Base-by-base conservation (phyloP, 441 rosid genomes). In the Gossypium davidsonii region DNA sequence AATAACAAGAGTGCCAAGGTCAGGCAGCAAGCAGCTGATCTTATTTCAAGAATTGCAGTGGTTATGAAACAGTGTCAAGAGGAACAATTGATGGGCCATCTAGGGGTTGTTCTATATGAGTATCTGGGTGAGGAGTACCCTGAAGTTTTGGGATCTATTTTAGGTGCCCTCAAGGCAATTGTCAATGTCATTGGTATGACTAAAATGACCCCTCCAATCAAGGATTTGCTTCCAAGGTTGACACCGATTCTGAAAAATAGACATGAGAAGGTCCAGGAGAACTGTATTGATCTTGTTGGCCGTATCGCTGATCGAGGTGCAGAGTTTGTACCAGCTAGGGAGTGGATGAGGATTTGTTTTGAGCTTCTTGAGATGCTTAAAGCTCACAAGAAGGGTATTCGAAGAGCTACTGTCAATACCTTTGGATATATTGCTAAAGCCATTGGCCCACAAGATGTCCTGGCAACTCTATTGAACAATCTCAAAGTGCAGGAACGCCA, bases 151-250 rank as follows among this genome's bases (percentile, higher is more conserved):
- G 98, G 99, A 23, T 94, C 99, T 8, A 92, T 94, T 81, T 85
- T 94, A 31, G 99, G 99, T 73, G 98, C 99, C n/a, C 84, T 91
- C 21, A 94, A 94, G 84, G 93, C 99, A 57, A 94, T 94, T 51
- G 99, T 94, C 96, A 94, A 94, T 51, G 98, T 94, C 74, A 92
- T 92, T 70, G 98, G 98, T 77, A 94, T 94, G 97, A 92, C 98
- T 0, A 94, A 94, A 81, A 94, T 92, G 99, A 94, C 99, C 8
- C 99, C 99, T 52, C 98, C 99, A 14, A 94, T 94, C 25, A 94
- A 94, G 84, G 99, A 94, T 80, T 83, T 94, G 83, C 99, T 94
- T 79, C 99, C 99, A 26, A 85, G 99, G 76, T 82, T 94, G 84
- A 92, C 99, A 2, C 98, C 99, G 1, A 91, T 94, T 64, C 82